Conservation (phyloP, 1,284 basidiomycete species). For the Peniophora sp. region DNA sequence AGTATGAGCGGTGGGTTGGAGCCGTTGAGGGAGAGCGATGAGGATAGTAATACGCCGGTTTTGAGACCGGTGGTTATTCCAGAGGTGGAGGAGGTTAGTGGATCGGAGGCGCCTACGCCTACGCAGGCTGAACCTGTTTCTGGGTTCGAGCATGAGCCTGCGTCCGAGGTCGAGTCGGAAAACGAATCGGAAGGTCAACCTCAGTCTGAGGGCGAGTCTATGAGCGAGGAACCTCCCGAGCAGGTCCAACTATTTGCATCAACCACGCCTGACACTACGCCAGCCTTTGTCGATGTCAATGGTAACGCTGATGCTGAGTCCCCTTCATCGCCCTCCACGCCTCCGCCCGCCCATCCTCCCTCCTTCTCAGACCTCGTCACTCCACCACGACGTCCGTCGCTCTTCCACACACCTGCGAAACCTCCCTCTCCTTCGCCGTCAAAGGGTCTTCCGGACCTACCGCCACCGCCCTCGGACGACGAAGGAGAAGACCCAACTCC, state of each 20-base stretch:
- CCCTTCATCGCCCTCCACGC: slow-evolving; percentile 18
- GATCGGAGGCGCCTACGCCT: slow-evolving; percentile 8
- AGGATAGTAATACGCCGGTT: slow-evolving; percentile 32
- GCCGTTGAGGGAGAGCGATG: slow-evolving; percentile 27
- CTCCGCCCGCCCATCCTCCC: slow-evolving; percentile 8
- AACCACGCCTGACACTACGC: too few relatives aligned
- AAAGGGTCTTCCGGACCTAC: slow-evolving; percentile 34
- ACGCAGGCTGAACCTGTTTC: slow-evolving; percentile 9
- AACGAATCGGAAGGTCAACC: not conserved
- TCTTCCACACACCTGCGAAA: slow-evolving; percentile 20
- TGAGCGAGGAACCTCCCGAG: slow-evolving; percentile 14
- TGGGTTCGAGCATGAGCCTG: not conserved
- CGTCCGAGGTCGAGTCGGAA: not conserved
- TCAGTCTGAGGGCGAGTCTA: not conserved
- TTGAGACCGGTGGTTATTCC: slow-evolving; percentile 23
- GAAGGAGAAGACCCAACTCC: slow-evolving; percentile 20
- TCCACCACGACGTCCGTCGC: slow-evolving; percentile 39
- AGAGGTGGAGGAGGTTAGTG: too few relatives aligned
- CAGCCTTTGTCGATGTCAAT: not conserved
- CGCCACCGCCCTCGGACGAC: slow-evolving; percentile 49
- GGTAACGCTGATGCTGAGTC: slow-evolving; percentile 13
- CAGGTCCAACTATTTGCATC: not conserved
- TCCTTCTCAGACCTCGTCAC: slow-evolving; percentile 26
- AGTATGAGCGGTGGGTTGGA: slow-evolving; percentile 11
- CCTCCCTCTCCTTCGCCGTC: slow-evolving; percentile 50